Evolutionary conservation across 768 basidiomycete species (phyloP).

Genomic region (Auriscalpium vulgare): DNA sequence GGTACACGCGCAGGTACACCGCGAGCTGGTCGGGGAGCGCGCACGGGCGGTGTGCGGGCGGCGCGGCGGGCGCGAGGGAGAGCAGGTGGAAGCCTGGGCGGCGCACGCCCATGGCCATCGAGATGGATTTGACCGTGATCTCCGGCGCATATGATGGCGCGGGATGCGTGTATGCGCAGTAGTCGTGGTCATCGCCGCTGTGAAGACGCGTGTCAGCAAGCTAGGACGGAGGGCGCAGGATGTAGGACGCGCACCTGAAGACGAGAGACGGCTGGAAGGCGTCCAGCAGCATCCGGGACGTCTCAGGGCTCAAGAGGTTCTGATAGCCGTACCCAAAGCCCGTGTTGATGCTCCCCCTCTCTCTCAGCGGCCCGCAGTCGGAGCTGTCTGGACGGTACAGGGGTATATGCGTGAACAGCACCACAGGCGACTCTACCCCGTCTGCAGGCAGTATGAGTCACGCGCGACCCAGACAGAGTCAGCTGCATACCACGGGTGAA

Average conservation of each 20-base stretch:
- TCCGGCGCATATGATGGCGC: slow-evolving; percentile 43
- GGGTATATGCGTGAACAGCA: slow-evolving; percentile 76
- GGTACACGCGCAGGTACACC: slow-evolving; percentile 68
- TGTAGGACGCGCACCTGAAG: slow-evolving; percentile 51
- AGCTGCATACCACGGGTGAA: no score
- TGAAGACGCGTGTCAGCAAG: not conserved
- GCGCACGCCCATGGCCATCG: slow-evolving; percentile 81
- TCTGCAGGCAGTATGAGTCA: no score
- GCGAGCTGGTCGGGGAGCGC: slow-evolving; percentile 77
- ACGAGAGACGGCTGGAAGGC: slow-evolving; percentile 57
- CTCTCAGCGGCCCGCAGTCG: slow-evolving; percentile 71
- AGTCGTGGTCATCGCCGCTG: slow-evolving; percentile 94
- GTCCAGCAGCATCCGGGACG: slow-evolving; percentile 59
- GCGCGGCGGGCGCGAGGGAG: slow-evolving; percentile 48
- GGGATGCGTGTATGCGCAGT: slow-evolving; percentile 57
- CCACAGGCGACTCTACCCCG: not conserved
- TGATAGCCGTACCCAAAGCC: slow-evolving; percentile 39
- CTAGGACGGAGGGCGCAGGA: no score
- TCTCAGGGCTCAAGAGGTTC: slow-evolving; percentile 67
- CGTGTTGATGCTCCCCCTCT: slow-evolving; percentile 51
- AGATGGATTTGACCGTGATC: slow-evolving; percentile 83
- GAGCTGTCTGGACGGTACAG: slow-evolving; percentile 62
- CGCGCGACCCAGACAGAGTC: no score
- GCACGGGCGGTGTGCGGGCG: slow-evolving; percentile 55
- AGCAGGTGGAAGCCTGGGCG: slow-evolving; percentile 87